phyloP scores from a whole-genome alignment of 108 stramenopile species.

The Mediolabrus comicus region DNA sequence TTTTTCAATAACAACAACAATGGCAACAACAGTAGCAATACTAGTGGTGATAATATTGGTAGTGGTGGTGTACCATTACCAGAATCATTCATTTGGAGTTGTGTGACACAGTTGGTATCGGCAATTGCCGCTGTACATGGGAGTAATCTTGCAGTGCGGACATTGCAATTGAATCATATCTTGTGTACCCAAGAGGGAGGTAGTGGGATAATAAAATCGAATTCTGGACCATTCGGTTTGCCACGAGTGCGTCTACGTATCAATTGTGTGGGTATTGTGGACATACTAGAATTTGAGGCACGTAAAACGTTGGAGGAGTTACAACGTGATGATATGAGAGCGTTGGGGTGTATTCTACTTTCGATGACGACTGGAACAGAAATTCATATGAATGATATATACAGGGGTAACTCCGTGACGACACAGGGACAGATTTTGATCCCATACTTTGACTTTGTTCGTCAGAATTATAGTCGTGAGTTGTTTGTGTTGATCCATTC shows the following conservation, averaged over 20 bases:
- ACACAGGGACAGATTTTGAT: constrained; percentile 24
- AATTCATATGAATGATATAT: constrained; percentile 50
- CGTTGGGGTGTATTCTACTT: constrained; percentile 81
- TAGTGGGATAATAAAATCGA: constrained; percentile 7
- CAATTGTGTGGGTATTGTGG: constrained; percentile 80
- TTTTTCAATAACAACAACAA: constrained; percentile 40
- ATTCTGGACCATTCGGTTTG: constrained; percentile 33
- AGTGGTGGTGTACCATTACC: constrained; percentile 45
- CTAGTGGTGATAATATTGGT: neutral
- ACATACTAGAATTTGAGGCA: constrained; percentile 90
- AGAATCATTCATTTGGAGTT: constrained; percentile 85
- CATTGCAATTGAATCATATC: constrained; percentile 73
- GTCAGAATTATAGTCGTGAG: constrained; percentile 79
- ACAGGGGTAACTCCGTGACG: constrained; percentile 18
- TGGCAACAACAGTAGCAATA: neutral
- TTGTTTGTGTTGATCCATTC: constrained; percentile 66
- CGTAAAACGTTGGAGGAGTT: constrained; percentile 73
- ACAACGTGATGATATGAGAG: constrained; percentile 80
- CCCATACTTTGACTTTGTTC: constrained; percentile 48
- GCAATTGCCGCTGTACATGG: constrained; percentile 78
- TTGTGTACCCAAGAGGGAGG: constrained; percentile 44
- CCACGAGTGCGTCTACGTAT: constrained; percentile 63
- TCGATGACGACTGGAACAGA: constrained; percentile 80
- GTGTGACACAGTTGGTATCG: constrained; percentile 79
- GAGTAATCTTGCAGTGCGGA: constrained; percentile 70